Conservation (phyloP, 2,329 filamentous ascomycete genomes). For the Alternaria sp. region DNA sequence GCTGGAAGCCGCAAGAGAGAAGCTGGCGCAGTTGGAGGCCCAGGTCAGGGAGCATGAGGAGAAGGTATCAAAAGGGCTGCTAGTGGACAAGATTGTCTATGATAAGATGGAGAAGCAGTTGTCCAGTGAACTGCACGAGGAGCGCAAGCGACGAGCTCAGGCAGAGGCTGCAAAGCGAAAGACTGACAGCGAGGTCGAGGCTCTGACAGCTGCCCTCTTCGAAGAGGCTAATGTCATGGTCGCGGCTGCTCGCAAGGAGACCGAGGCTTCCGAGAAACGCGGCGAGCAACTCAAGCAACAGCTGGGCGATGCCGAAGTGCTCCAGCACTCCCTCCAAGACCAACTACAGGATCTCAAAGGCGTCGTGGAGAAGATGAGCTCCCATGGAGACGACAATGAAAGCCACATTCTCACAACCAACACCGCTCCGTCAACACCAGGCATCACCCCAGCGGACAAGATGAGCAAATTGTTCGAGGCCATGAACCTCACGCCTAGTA, state of each 20-base stretch:
- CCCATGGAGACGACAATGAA: conserved; percentile 75
- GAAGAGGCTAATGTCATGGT: conserved; percentile 99
- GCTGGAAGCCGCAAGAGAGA: conserved; percentile 74
- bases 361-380: conserved; percentile 87
- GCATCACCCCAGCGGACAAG: conserved; percentile 66
- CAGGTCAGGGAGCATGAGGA: conserved; percentile 74
- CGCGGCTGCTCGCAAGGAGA: conserved; percentile 83
- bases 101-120: conserved; percentile 62
- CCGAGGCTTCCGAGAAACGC: conserved; percentile 80
- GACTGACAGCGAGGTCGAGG: conserved; percentile 92
- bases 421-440: conserved; percentile 81
- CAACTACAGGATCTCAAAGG: conserved; percentile 90
- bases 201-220: conserved; percentile 89
- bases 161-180: conserved; percentile 75
- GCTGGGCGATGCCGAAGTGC: conserved; percentile 82
- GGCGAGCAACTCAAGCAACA: conserved; percentile 89
- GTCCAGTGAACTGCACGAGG: conserved; percentile 53
- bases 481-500: conserved; percentile 61
- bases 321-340: conserved; percentile 90
- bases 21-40: conserved; percentile 72
- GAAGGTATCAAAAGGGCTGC: conserved; percentile 74
- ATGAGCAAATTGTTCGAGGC: conserved; percentile 68
- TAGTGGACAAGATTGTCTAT: conserved; percentile 77
- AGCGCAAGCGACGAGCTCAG: conserved; percentile 50
- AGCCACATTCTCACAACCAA: conserved; percentile 69